phyloP scores from a whole-genome alignment of 2,329 filamentous ascomycete genomes.

The Lecanicillium sp. region DNA sequence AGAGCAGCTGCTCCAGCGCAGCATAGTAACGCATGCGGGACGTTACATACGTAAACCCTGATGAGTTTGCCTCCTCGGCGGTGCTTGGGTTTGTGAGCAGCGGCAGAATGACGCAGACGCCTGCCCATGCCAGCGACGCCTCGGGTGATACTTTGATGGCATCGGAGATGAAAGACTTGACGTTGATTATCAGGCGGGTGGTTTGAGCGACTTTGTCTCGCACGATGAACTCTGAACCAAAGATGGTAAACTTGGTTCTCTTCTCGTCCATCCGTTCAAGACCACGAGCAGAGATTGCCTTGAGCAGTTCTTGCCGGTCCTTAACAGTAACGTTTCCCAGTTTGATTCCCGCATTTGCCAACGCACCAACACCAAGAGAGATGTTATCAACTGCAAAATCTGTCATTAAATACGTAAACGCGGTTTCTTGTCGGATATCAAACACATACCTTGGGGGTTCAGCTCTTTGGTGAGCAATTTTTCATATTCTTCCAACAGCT shows the following conservation, averaged over 20 bases:
- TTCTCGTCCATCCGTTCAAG: slow-evolving; percentile 17
- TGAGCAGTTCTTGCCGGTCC: not conserved
- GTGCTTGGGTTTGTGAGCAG: slow-evolving; percentile 26
- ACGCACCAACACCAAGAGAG: too few species aligned
- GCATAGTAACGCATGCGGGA: slow-evolving; percentile 26
- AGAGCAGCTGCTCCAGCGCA: slow-evolving; percentile 24
- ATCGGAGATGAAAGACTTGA: slow-evolving; percentile 21
- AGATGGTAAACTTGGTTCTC: slow-evolving; percentile 18
- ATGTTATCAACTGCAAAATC: too few species aligned
- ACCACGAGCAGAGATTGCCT: slow-evolving; percentile 16
- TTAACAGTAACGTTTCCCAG: not conserved
- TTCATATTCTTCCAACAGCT: slow-evolving; percentile 22
- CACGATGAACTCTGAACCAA: slow-evolving; percentile 18
- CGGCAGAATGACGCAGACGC: slow-evolving; percentile 31
- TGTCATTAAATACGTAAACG: too few species aligned
- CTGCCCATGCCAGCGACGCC: slow-evolving; percentile 28
- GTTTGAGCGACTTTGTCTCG: slow-evolving; percentile 20
- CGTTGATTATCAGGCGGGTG: slow-evolving; percentile 17
- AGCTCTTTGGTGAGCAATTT: slow-evolving; percentile 16
- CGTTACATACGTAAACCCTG: slow-evolving; percentile 29
- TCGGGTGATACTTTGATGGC: slow-evolving; percentile 26
- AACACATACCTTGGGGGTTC: too few species aligned
- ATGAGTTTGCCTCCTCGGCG: slow-evolving; percentile 24
- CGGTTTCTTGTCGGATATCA: too few species aligned
- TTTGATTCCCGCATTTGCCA: too few species aligned